A percentile compares a stretch with the other conserved stretches of the same genome.
phyloP scores from a whole-genome alignment of 1,284 basidiomycete genomes.

The Meira miltonrushii region DNA sequence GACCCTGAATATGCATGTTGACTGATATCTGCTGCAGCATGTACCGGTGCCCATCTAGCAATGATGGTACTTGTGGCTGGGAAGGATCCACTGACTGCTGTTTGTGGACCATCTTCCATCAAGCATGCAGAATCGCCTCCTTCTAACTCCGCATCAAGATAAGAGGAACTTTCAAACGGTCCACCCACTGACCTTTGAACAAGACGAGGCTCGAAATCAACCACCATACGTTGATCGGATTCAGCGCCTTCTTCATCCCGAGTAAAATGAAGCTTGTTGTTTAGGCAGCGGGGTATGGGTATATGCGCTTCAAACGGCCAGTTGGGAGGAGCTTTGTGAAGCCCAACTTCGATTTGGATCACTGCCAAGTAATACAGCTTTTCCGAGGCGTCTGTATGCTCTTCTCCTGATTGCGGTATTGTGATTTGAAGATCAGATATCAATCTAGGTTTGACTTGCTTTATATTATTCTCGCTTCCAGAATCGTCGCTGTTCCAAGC shows the following conservation, averaged over 20 bases:
- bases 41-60: no score
- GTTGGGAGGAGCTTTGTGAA: neutral
- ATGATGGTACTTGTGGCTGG: no score
- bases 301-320: conserved; percentile 1
- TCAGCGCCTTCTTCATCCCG: neutral
- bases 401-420: neutral
- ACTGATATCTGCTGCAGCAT: no score
- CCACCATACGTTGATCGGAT: no score
- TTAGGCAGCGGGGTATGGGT: conserved; percentile 3
- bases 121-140: no score
- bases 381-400: neutral
- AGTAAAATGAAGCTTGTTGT: neutral
- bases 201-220: no score
- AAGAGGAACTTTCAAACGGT: no score
- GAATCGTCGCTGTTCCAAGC: neutral
- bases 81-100: no score
- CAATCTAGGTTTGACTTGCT: neutral
- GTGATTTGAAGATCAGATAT: neutral
- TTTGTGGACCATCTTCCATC: no score
- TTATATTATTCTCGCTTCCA: neutral
- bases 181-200: no score
- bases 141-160: no score
- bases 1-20: no score
- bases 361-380: neutral
- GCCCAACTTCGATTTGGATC: neutral